These are phyloP conservation scores for Byssochlamys sp. DNA, from an alignment of 2,329 filamentous ascomycete genomes.

Conservation along the genomic window DNA sequence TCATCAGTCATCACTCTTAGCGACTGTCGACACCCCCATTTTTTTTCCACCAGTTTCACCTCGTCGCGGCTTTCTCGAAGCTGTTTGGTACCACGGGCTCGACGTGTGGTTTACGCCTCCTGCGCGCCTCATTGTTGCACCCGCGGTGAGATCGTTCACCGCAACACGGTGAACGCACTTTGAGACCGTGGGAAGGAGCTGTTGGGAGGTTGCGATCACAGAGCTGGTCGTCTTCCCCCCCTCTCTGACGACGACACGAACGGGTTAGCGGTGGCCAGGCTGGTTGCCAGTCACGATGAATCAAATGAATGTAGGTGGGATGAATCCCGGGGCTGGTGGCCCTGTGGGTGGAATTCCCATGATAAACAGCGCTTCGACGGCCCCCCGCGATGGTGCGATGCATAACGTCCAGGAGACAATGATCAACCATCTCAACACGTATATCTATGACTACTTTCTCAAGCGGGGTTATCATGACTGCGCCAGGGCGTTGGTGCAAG, in stretches of 20 bases:
- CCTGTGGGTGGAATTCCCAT: slow-evolving; percentile 49
- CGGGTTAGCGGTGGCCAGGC: slow-evolving; percentile 26
- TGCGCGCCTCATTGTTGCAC: slow-evolving; percentile 19
- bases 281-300: slow-evolving; percentile 38
- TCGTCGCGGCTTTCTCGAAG: not conserved
- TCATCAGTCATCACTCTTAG: not conserved
- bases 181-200: slow-evolving; percentile 7
- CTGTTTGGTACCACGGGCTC: not conserved
- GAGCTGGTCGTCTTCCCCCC: slow-evolving; percentile 11
- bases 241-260: slow-evolving; percentile 16
- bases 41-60: not conserved
- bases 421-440: slow-evolving; percentile 48
- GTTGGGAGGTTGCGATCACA: not conserved
- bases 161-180: slow-evolving; percentile 25
- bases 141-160: slow-evolving; percentile 12
- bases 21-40: not conserved
- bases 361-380: slow-evolving; percentile 43
- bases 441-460: slow-evolving; percentile 68
- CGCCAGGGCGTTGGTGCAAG: slow-evolving; percentile 62
- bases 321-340: slow-evolving; percentile 46
- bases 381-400: slow-evolving; percentile 34
- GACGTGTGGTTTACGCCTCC: slow-evolving; percentile 11
- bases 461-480: slow-evolving; percentile 75
- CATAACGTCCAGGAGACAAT: slow-evolving; percentile 26
- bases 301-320: slow-evolving; percentile 48